Evolutionary conservation across 2,329 filamentous ascomycete genomes (phyloP), one percentile per base, ranked within the genome.

Genomic region (Fusarium incarnatum): DNA sequence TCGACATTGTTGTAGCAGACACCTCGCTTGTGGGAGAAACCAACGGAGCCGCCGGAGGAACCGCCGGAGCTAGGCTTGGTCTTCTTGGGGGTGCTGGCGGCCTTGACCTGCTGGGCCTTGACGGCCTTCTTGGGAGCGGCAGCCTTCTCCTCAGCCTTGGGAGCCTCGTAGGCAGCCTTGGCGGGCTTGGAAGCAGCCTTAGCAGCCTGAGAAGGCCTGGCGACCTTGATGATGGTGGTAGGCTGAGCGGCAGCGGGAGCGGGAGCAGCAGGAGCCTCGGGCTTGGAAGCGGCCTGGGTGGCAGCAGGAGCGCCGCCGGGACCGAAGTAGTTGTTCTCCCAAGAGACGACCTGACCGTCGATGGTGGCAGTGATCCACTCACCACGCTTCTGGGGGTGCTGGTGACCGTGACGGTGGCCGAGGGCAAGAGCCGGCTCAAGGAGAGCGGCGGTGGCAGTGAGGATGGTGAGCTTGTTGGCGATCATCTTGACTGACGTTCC

Each of bases 1-100:
- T 71, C 73, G 58, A 83, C 83, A 32, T 87, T 81, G 79, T 92
- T 92, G 86, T 90, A 93, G 53, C 87, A 87, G 52, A 92, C 79
- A 79, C 91, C 91, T 77, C 90, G 89, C 87, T 92, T 91, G 59
- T 47, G 25, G 73, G 74, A 70, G 61, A 79, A 73, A 28, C 68
- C 67, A 47, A 54, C 22, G 18, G 72, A 74, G 32, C 66, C 62
- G 32, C 50, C 56, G n/a, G 64, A 64, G 32, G 54, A 49, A 6
- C 54, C 37, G 40, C 63, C 52, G 6, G 53, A 56, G 57, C 42
- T 49, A 15, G 67, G 9, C 30, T 56, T 60, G 25, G 28, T 49
- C 58, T 60, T 45, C 57, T 49, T 63, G 20, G 69, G 52, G 20
- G 40, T 30, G 20, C 32, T 40, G 18, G 48, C 48, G n/a, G 48